A percentile compares a stretch with the other conserved stretches of the same genome.
Conservation (phyloP, 345 rosid genomes). For the Nasturtium officinale region DNA sequence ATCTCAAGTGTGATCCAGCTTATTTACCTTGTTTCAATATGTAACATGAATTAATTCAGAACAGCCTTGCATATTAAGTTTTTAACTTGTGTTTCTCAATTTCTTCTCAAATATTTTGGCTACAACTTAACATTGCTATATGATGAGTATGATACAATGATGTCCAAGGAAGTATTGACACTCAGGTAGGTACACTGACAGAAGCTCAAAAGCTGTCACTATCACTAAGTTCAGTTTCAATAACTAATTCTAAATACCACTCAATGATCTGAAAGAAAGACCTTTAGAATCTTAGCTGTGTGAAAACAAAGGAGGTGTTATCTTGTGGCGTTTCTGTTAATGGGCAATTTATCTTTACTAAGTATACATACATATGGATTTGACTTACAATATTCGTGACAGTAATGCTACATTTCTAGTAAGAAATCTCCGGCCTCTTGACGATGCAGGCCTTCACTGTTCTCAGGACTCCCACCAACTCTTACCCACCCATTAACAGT, state of each 20-base stretch:
- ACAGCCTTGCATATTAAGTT: not conserved
- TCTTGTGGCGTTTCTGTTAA: slow-evolving; percentile 20
- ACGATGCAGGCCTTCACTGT: slow-evolving; percentile 36
- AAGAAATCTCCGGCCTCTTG: slow-evolving; percentile 32
- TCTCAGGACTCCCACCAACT: slow-evolving; percentile 30
- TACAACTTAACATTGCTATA: not conserved
- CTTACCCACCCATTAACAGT: slow-evolving; percentile 31
- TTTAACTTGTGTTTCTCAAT: not conserved
- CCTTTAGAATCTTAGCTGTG: not conserved
- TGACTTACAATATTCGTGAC: slow-evolving; percentile 28
- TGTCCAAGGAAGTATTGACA: not conserved
- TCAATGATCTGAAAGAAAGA: not conserved
- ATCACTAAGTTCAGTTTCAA: not conserved
- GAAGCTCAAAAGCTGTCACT: too few relatives aligned
- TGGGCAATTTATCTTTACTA: slow-evolving; percentile 30
- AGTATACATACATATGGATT: slow-evolving; percentile 32
- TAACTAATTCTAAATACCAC: not conserved
- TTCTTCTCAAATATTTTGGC: not conserved
- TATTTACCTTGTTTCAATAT: not conserved
- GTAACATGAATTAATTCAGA: not conserved
- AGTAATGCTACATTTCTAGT: slow-evolving; percentile 33
- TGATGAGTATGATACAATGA: not conserved
- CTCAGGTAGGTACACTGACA: not conserved
- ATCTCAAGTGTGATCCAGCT: not conserved
- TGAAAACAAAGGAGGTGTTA: not conserved